Conservation (phyloP, 805 yeast genomes). For the Myxozyma udenii region DNA sequence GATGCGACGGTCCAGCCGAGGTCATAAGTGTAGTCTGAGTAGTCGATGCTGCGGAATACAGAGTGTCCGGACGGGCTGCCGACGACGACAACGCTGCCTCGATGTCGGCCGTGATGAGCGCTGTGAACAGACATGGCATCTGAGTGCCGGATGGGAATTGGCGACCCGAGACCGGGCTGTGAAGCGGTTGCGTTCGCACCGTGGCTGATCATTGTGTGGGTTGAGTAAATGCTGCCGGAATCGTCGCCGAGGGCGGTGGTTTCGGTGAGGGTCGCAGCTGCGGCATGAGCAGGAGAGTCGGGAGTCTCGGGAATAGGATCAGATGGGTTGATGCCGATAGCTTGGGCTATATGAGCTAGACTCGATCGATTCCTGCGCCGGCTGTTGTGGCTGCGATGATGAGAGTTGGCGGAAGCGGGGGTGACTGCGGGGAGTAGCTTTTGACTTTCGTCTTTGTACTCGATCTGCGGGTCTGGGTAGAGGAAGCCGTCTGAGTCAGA, state of each 20-base stretch:
- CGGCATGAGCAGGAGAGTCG: neutral
- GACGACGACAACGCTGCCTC: conserved; percentile 6
- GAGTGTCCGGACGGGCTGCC: conserved; percentile 11
- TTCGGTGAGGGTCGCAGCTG: conserved; percentile 1
- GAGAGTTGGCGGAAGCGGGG: conserved; percentile 6
- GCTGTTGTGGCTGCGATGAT: conserved; percentile 1
- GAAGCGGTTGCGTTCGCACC: conserved; percentile 8
- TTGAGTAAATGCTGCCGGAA: neutral
- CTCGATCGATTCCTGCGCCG: conserved; percentile 1
- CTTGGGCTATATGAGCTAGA: neutral
- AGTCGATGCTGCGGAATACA: conserved; percentile 17
- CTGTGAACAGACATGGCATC: neutral
- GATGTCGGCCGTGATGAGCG: conserved; percentile 2
- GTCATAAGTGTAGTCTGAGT: conserved; percentile 29
- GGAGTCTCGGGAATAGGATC: neutral
- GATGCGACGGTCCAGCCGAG: conserved; percentile 30
- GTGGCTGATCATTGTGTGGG: neutral
- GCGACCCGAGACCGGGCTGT: conserved; percentile 3
- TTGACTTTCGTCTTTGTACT: conserved; percentile 17
- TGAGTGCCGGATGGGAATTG: neutral
- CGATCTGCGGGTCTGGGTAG: conserved; percentile 11
- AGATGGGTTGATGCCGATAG: neutral
- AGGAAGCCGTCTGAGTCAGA: conserved; percentile 2
- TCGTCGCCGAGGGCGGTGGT: neutral
- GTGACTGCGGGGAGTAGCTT: conserved; percentile 15